These are phyloP conservation scores for Onygenales sp. DNA, from an alignment of 2,329 filamentous ascomycete genomes.

Conservation along the genomic window DNA sequence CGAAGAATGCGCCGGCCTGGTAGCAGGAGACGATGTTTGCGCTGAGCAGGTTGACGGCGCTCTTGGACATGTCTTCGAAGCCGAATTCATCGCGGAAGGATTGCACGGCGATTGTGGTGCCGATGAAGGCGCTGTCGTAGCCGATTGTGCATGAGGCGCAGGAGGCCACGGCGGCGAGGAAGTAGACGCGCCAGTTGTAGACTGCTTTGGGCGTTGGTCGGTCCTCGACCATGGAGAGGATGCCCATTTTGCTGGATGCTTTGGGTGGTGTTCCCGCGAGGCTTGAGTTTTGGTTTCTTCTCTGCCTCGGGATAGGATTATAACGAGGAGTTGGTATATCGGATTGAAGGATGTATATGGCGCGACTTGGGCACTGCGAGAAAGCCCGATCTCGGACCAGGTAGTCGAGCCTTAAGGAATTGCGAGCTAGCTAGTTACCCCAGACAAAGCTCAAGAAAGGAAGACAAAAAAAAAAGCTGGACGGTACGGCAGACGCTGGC, in stretches of 20 bases:
- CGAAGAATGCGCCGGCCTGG: constrained; percentile 78
- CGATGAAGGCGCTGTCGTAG: constrained; percentile 68
- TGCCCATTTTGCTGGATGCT: constrained; percentile 22
- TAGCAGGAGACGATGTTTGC: constrained; percentile 73
- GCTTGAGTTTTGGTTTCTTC: too few relatives aligned
- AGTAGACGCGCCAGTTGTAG: constrained; percentile 53
- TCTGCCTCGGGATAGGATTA: too few relatives aligned
- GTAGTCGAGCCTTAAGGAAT: too few relatives aligned
- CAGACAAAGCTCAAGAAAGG: too few relatives aligned
- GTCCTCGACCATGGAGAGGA: constrained; percentile 33
- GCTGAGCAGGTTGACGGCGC: constrained; percentile 50
- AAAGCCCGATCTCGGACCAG: too few relatives aligned
- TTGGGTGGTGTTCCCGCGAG: neutral
- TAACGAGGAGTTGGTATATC: too few relatives aligned
- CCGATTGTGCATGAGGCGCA: constrained; percentile 52
- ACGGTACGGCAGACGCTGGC: too few relatives aligned
- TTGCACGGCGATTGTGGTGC: constrained; percentile 60
- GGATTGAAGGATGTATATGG: too few relatives aligned
- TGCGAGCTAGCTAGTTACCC: too few relatives aligned
- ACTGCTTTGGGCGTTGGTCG: constrained; percentile 48
- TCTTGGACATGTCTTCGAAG: constrained; percentile 42
- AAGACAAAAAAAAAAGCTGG: too few relatives aligned
- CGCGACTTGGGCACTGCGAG: too few relatives aligned
- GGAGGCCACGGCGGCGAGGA: constrained; percentile 45
- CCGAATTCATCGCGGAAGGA: constrained; percentile 62